phyloP scores from a whole-genome alignment of 2,329 filamentous ascomycete species.

The Penicillium sp. region DNA sequence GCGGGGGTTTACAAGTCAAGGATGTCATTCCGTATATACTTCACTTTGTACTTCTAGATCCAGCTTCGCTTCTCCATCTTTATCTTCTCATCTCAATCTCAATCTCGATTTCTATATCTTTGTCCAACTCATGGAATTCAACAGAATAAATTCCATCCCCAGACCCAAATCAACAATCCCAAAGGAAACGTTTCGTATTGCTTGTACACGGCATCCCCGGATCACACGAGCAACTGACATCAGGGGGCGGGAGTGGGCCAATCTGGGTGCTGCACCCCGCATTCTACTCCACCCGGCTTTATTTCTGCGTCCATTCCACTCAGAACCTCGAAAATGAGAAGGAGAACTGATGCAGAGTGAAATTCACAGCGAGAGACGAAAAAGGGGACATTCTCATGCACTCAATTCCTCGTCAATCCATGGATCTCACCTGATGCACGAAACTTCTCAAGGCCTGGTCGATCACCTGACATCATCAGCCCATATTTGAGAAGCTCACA shows the following conservation, averaged over 20 bases:
- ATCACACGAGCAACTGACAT: conserved; percentile 36
- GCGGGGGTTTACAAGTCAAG: conserved; percentile 20
- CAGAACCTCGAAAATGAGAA: not conserved
- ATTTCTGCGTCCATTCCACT: conserved; percentile 2
- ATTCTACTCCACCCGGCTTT: conserved; percentile 27
- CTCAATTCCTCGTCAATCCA: not conserved
- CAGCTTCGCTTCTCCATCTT: not conserved
- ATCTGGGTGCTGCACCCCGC: conserved; percentile 38
- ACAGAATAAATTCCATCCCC: not conserved
- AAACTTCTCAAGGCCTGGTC: not conserved
- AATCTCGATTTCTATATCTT: too few species aligned
- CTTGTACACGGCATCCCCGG: conserved; percentile 24
- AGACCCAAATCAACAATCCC: not conserved
- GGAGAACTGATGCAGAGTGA: too few species aligned
- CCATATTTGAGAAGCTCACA: not conserved
- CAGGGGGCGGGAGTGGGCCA: conserved; percentile 20
- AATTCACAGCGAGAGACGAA: too few species aligned
- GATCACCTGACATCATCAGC: conserved; percentile 15
- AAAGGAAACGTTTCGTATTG: not conserved
- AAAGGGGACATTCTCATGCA: not conserved
- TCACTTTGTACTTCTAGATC: not conserved
- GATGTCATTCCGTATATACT: conserved; percentile 21
- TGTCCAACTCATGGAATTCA: not conserved
- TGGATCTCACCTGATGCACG: not conserved
- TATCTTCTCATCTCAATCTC: not conserved